Conservation (phyloP, 805 yeast genomes). For the Kuraishia piskuri region DNA sequence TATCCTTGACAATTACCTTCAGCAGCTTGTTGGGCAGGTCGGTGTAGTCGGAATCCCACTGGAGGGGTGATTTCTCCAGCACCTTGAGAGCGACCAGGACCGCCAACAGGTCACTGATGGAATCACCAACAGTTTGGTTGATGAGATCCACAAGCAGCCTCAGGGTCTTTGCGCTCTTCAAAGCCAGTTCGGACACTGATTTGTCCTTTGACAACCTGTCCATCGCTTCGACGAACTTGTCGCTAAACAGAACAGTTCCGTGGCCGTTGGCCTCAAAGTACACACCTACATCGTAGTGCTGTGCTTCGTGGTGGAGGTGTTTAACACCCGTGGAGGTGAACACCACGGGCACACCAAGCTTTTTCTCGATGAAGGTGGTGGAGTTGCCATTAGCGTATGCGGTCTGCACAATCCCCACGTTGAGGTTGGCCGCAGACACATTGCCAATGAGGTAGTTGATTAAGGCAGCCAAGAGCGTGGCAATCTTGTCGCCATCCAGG, state of each 20-base stretch:
- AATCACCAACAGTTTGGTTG: conserved; percentile 98
- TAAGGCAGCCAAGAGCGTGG: conserved; percentile 73
- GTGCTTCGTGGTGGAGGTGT: conserved; percentile 89
- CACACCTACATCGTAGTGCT: conserved; percentile 78
- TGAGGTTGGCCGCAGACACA: conserved; percentile 27
- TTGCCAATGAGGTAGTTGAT: conserved; percentile 39
- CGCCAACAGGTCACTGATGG: conserved; percentile 82
- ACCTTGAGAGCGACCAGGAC: conserved; percentile 60
- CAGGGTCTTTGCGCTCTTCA: conserved; percentile 43
- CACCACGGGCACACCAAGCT: conserved; percentile 64
- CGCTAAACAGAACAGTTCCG: conserved; percentile 85
- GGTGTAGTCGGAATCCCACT: conserved; percentile 70
- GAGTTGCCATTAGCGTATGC: conserved; percentile 97
- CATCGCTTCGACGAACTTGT: conserved; percentile 35
- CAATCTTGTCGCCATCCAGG: conserved; percentile 90
- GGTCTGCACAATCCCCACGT: conserved; percentile 87
- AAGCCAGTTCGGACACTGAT: conserved; percentile 1
- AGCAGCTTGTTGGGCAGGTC: conserved; percentile 84
- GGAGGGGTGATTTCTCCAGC: conserved; percentile 34
- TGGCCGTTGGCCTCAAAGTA: conserved; percentile 99
- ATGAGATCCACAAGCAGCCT: conserved; percentile 59
- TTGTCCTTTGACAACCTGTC: conserved; percentile 2
- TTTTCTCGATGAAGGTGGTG: conserved; percentile 56
- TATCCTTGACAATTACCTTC: conserved; percentile 77
- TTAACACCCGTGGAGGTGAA: conserved; percentile 96